Evolutionary conservation across 345 rosid genomes (phyloP).

Genomic region (Eucalyptus regnans): DNA sequence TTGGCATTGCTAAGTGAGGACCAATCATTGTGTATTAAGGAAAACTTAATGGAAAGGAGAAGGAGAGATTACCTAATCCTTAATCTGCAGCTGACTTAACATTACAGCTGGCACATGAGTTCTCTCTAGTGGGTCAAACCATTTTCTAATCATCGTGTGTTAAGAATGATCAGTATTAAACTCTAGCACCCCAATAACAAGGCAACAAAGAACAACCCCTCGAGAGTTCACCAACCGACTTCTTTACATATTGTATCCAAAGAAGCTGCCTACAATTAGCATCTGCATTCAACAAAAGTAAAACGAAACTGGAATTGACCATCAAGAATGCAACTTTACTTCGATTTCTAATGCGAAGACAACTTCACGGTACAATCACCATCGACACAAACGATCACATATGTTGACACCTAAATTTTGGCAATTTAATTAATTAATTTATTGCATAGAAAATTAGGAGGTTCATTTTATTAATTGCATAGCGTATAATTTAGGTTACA

Average conservation of each 20-base stretch:
- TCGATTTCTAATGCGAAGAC: background rate
- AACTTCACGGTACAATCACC: background rate
- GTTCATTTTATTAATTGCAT: too few relatives aligned
- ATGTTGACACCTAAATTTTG: too few relatives aligned
- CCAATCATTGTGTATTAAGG: background rate
- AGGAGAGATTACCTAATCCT: constrained; percentile 43
- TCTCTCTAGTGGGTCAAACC: constrained; percentile 68
- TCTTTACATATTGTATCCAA: constrained; percentile 71
- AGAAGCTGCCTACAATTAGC: constrained; percentile 32
- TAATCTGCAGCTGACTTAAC: constrained; percentile 58
- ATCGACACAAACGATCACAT: background rate
- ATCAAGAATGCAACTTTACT: background rate
- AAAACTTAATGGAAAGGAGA: background rate
- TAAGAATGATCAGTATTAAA: background rate
- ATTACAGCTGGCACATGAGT: constrained; percentile 72
- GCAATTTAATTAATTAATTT: too few relatives aligned
- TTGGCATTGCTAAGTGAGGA: background rate
- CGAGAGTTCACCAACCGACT: constrained; percentile 10
- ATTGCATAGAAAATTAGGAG: too few relatives aligned
- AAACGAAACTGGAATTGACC: background rate
- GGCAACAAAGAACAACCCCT: background rate
- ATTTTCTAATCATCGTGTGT: constrained; percentile 29
- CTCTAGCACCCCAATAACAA: background rate
- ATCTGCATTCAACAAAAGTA: constrained; percentile 18
- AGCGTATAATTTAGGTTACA: too few relatives aligned